Percentiles rank a stretch among this genome's conserved stretches.
phyloP scores from a whole-genome alignment of 306 rosid species.

The Fragaria iinumae region DNA sequence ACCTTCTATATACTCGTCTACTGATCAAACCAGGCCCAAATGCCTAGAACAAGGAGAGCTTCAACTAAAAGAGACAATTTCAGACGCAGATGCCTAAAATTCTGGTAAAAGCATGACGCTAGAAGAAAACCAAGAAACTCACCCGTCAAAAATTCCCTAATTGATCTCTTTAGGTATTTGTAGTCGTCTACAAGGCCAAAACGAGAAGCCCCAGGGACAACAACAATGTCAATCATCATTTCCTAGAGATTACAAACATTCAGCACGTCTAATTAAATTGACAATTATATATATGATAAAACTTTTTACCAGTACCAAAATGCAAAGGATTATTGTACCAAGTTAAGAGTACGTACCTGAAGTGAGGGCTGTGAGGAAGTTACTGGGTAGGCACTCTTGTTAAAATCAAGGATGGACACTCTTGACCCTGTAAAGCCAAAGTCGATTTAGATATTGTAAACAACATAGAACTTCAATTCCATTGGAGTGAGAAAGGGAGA shows the following conservation, averaged over 20 bases:
- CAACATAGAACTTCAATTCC: slow-evolving; percentile 14
- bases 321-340: neutral
- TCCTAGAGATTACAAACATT: slow-evolving; percentile 43
- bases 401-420: slow-evolving; percentile 75
- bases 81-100: neutral
- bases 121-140: slow-evolving; percentile 3
- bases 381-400: slow-evolving; percentile 56
- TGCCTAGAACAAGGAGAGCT: neutral
- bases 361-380: slow-evolving; percentile 28
- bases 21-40: neutral
- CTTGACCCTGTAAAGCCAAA: slow-evolving; percentile 55
- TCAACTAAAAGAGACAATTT: neutral
- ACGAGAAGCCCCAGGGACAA: slow-evolving; percentile 72
- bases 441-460: slow-evolving; percentile 15
- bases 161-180: slow-evolving; percentile 63
- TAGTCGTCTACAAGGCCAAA: slow-evolving; percentile 80
- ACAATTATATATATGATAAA: no score
- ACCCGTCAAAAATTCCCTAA: slow-evolving; percentile 83
- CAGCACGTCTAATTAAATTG: slow-evolving; percentile 3
- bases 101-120: neutral
- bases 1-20: neutral
- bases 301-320: neutral
- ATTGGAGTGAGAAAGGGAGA: slow-evolving; percentile 12
- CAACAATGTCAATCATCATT: slow-evolving; percentile 76
- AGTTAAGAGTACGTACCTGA: slow-evolving; percentile 46